Conservation (phyloP, 257 asterid genomes). For the Haberlea rhodopensis region DNA sequence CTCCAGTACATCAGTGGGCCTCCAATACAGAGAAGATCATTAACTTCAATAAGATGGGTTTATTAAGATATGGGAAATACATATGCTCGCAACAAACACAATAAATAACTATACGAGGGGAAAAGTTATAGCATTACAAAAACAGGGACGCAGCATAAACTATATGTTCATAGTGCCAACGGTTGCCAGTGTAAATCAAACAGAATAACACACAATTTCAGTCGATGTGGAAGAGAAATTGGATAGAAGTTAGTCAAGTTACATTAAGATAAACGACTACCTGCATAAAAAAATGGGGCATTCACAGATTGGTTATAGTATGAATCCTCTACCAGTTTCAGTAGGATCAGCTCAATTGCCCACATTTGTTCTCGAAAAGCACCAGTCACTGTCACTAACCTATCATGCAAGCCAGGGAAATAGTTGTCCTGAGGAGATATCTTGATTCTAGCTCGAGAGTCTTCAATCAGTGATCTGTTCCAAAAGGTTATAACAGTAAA, state of each 20-base stretch:
- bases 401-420: conserved; percentile 86
- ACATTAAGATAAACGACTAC: conserved; percentile 32
- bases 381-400: conserved; percentile 75
- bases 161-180: conserved; percentile 16
- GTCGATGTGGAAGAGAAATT: conserved; percentile 12
- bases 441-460: conserved; percentile 74
- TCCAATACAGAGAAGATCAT: not conserved
- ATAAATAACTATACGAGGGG: not conserved
- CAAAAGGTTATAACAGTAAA: conserved; percentile 25
- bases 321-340: conserved; percentile 71
- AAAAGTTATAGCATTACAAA: not conserved
- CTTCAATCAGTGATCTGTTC: conserved; percentile 73
- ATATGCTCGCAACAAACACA: not conserved
- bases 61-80: not conserved
- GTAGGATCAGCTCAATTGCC: conserved; percentile 74
- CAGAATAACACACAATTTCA: not conserved
- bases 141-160: not conserved
- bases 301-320: conserved; percentile 71
- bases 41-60: not conserved
- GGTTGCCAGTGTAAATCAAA: not conserved
- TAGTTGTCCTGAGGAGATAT: conserved; percentile 80
- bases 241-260: too few species aligned
- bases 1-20: not conserved
- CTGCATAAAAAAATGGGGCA: conserved; percentile 77
- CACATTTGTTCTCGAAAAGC: conserved; percentile 69